phyloP scores from a whole-genome alignment of 1,284 basidiomycete genomes.

The Athelia psychrophila region DNA sequence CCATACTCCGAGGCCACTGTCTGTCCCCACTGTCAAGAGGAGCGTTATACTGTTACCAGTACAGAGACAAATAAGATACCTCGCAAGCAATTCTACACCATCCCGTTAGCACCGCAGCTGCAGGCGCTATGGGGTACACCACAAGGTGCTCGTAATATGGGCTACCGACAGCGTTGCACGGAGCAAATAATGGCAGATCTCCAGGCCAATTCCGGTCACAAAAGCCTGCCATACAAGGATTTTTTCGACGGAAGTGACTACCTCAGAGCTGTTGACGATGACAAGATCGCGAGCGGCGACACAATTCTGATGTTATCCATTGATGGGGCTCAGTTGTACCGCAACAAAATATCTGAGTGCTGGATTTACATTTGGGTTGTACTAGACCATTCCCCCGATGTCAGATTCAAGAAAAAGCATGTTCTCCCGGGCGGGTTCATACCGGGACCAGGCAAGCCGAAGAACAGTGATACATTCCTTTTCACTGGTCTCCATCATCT shows the following conservation, averaged over 20 bases:
- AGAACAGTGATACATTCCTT: slow-evolving; percentile 25
- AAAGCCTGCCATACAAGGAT: slow-evolving; percentile 13
- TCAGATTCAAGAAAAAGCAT: slow-evolving; percentile 11
- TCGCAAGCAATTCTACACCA: slow-evolving; percentile 23
- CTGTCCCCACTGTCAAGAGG: slow-evolving; percentile 18
- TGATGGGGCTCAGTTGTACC: slow-evolving; percentile 33
- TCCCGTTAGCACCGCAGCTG: slow-evolving; percentile 34
- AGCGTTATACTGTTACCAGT: no score
- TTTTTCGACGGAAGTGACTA: slow-evolving; percentile 11
- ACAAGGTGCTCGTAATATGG: slow-evolving; percentile 19
- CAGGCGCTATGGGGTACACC: slow-evolving; percentile 25
- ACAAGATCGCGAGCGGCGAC: slow-evolving; percentile 21
- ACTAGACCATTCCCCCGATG: slow-evolving; percentile 7
- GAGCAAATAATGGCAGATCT: slow-evolving; percentile 10
- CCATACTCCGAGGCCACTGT: slow-evolving; percentile 16
- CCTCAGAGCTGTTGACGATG: slow-evolving; percentile 17
- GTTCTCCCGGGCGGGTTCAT: slow-evolving; percentile 16
- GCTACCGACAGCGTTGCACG: slow-evolving; percentile 9
- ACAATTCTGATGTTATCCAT: slow-evolving; percentile 23
- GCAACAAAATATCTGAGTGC: slow-evolving; percentile 26
- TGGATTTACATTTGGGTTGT: slow-evolving; percentile 20
- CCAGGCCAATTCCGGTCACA: slow-evolving; percentile 1
- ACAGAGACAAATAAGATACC: slow-evolving; percentile 3
- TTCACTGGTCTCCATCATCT: slow-evolving; percentile 25
- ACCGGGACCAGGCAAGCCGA: slow-evolving; percentile 28